Base-by-base conservation (phyloP, 257 asterid genomes). In the Hygrophila difformis region DNA sequence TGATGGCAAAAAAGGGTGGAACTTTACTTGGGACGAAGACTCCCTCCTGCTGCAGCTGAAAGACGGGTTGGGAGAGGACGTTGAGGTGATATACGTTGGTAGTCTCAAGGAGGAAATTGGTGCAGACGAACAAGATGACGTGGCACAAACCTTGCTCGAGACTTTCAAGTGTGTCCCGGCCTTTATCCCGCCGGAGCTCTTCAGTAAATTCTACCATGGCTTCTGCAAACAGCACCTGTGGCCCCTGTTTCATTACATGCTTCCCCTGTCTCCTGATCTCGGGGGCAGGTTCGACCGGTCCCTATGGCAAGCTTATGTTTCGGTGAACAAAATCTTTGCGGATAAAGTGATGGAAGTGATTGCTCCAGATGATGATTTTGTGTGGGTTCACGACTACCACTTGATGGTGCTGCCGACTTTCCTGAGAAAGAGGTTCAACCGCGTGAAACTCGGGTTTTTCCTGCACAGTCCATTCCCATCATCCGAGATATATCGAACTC, bases 211-310 rank as follows among this genome's bases (percentile, higher is more conserved):
- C 76, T 85, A 85, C 65, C 93, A 78, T 48, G 93, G 95, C 15
- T 85, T 85, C 56, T 85, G 95, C 65, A 85, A 85, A 49, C 95
- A 81, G 62, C 74, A 81, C 39, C 64, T 85, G 14, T 85, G 95
- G 95, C 93, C 95, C 63, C 56, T 85, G 57, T 85, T 85, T 71
- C 95, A 85, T 60, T 85, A 85, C 60, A 85, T 85, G 95, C 95
- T 85, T 39, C 95, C 95, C 37, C 64, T 84, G 12, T 84, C 95
- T 8, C 95, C 93, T 0, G 93, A 84, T 53, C 95, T 84, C 20
- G 93, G 93, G 41, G 95, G 95, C 36, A 69, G 95, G 62, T 84
- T 84, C 24, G 95, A 84, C 50, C 89, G 95, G 1, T 51, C 75
- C 16, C 49, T 78, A 14, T 84, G 95, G 95, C 95, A 81, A 65